These are phyloP conservation scores for Apostasia shenzhenica DNA, from an alignment of 106 monocot genomes.

Conservation along the genomic window DNA sequence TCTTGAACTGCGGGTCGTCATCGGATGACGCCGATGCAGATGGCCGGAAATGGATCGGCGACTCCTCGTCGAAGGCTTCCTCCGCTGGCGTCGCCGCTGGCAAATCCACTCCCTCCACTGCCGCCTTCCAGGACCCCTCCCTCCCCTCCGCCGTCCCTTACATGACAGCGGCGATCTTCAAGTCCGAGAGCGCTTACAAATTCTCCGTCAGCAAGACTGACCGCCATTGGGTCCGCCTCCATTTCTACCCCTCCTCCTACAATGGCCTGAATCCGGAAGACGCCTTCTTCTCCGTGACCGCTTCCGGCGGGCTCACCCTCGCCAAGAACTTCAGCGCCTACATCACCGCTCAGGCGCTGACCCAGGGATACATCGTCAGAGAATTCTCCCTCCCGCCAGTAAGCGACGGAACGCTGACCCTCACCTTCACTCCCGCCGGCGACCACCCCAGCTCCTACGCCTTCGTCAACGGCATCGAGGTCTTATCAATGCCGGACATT, in stretches of 20 bases:
- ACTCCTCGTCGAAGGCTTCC: slow-evolving; percentile 7
- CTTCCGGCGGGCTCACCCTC: slow-evolving; percentile 54
- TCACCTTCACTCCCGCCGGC: slow-evolving; percentile 60
- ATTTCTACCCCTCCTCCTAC: slow-evolving; percentile 80
- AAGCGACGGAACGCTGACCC: slow-evolving; percentile 24
- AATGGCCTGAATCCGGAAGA: slow-evolving; percentile 29
- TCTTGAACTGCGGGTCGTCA: slow-evolving; percentile 53
- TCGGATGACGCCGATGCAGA: slow-evolving; percentile 31
- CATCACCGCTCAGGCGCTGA: slow-evolving; percentile 52
- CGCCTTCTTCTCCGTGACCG: slow-evolving; percentile 58
- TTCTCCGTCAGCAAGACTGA: slow-evolving; percentile 36
- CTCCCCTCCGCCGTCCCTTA: slow-evolving; percentile 75
- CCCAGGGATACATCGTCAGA: slow-evolving; percentile 44
- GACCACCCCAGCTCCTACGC: slow-evolving; percentile 44
- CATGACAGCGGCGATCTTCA: slow-evolving; percentile 76
- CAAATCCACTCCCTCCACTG: slow-evolving; percentile 33
- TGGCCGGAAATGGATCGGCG: slow-evolving; percentile 35
- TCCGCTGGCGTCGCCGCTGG: slow-evolving; percentile 8
- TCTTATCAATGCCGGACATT: slow-evolving; percentile 72
- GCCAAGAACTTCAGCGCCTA: slow-evolving; percentile 78
- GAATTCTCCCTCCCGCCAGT: slow-evolving; percentile 56
- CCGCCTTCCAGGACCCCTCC: slow-evolving; percentile 66
- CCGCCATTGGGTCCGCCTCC: slow-evolving; percentile 71
- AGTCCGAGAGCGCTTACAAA: slow-evolving; percentile 38
- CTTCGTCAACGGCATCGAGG: slow-evolving; percentile 89